Evolutionary conservation across 371 early-diverging fungal species (phyloP).

Genomic region (Mucor ambiguus): DNA sequence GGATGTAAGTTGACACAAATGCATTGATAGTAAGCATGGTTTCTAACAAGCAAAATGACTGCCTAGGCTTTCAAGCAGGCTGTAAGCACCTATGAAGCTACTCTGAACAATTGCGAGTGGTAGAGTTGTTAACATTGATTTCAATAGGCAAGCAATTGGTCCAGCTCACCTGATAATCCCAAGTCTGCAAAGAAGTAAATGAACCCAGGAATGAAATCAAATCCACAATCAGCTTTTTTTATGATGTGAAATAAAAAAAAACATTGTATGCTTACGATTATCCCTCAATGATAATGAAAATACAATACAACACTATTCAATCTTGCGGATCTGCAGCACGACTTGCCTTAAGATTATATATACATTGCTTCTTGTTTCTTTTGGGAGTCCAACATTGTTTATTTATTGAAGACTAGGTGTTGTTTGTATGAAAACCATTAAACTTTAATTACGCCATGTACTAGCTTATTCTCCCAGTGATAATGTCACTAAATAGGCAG

Average conservation of each 20-base stretch:
- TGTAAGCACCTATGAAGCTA: constrained; percentile 23
- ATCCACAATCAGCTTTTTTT: background rate
- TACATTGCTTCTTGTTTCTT: background rate
- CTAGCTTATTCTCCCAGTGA: background rate
- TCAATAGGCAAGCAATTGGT: constrained; percentile 23
- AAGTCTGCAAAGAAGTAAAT: constrained; percentile 32
- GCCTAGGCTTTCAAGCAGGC: constrained; percentile 55
- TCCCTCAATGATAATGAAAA: background rate
- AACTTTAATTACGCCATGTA: background rate
- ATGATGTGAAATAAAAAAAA: background rate
- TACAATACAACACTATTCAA: background rate
- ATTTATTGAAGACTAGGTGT: background rate
- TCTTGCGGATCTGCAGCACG: background rate
- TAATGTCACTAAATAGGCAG: background rate
- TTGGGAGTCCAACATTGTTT: background rate
- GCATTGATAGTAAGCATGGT: background rate
- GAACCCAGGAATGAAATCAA: background rate
- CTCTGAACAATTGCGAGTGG: background rate
- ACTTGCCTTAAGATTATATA: background rate
- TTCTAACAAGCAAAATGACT: background rate
- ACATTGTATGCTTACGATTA: background rate
- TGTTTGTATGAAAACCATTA: background rate
- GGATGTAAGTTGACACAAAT: constrained; percentile 17
- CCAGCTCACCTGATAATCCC: constrained; percentile 47
- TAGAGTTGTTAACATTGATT: background rate